A percentile compares a stretch with the other conserved stretches of the same genome.
phyloP scores from a whole-genome alignment of 805 yeast species.

The Saturnispora dispora region DNA sequence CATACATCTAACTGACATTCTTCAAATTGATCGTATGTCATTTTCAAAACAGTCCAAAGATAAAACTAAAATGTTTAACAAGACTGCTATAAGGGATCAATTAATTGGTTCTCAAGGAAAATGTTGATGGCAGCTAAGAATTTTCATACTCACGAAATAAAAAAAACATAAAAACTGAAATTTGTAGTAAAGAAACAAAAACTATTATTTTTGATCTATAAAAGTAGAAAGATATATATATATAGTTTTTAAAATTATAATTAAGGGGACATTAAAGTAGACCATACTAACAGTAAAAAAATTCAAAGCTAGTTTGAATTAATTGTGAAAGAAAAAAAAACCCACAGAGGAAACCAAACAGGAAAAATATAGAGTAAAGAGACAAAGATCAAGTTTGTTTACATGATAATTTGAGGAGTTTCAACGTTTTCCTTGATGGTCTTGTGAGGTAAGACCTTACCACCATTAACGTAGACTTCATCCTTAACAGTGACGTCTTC shows the following conservation, averaged over 20 bases:
- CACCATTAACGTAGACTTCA: slow-evolving; percentile 98
- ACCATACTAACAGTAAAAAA: background rate
- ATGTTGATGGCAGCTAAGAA: background rate
- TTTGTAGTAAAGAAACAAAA: background rate
- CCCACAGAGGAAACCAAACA: background rate
- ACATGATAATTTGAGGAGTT: slow-evolving; percentile 97
- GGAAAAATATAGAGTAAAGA: background rate
- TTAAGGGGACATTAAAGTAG: background rate
- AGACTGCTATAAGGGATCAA: background rate
- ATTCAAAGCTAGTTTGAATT: background rate
- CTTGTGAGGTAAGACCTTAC: slow-evolving; percentile 98
- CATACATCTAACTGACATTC: slow-evolving; percentile 20
- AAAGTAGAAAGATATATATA: background rate
- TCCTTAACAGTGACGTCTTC: slow-evolving; percentile 98
- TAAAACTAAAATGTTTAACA: background rate
- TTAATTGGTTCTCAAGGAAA: background rate
- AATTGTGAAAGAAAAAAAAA: background rate
- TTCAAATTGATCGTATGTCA: slow-evolving; percentile 12
- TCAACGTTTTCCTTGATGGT: slow-evolving; percentile 93
- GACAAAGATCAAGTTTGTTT: slow-evolving; percentile 20
- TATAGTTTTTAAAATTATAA: too few relatives aligned
- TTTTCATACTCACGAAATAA: background rate
- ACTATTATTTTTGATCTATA: background rate
- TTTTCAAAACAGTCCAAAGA: background rate
- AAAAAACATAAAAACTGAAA: background rate